Base-by-base conservation (phyloP, 148 eudicot species). In the Camellia granthamiana region DNA sequence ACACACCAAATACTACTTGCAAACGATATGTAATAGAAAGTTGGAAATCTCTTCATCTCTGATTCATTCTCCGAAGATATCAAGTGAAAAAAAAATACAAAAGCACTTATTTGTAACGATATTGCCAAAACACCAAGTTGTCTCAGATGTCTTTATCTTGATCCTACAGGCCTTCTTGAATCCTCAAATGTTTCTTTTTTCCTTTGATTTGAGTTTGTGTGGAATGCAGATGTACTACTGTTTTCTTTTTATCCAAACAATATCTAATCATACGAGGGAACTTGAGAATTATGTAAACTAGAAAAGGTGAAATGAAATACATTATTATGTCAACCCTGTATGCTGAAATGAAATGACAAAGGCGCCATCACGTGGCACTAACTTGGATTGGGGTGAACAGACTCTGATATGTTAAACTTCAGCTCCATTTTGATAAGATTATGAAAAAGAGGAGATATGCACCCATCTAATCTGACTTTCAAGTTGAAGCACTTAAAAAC, bases 391-490 rank as follows among this genome's bases (percentile, higher is more conserved):
- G 54, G 41, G 41, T 47, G 30, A 3, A 60, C 64, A 43, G 79
- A 47, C 52, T 43, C n/a, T 63, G 12, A 3, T 47, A 76, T 63
- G 58, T 69, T 63, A 13, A 52, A 63, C 44, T 62, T 21, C 56
- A 46, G 47, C 15, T 46, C 14, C 5, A 23, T 60, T 65, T 51
- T 13, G 7, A 30, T 8, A 65, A 3, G 43, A 46, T 12, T 13
- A 77, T 77, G 2, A 58, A 21, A 58, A 69, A 69, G 43, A 66
- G 67, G 78, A 54, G 16, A 62, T 19, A 68, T 49, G 12, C 46
- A 52, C 65, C 6, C 44, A 14, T 56, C 83, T 19, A 47, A 12
- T 44, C 15, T 47, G 7, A 14, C 41, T 13, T 42, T 23, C 61
- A 5, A 78, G 65, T 18, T 5, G n/a, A 59, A 56, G 23, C 55